Evolutionary conservation across 179 eudicot species (phyloP), one percentile per base, ranked within the genome.

Genomic region (Drosera spatulata): DNA sequence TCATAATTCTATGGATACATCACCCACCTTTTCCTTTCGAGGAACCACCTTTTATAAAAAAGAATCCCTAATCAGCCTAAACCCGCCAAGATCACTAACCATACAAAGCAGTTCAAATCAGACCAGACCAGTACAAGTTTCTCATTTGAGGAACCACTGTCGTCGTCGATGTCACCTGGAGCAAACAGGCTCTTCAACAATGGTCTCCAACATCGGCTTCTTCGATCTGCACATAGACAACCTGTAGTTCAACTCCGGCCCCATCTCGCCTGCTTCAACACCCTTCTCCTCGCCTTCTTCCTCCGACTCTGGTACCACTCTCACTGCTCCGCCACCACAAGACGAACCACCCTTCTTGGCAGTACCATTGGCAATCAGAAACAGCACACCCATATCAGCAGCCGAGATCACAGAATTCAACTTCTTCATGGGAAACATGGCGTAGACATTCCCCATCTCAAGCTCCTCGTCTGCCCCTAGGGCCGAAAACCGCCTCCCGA

Each of bases 161-260:
- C n/a, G 1, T 14, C 61, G 10, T 10, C 53, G 13, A 2, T 2
- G 11, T 50, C n/a, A 50, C 13, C 53, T 50, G 10, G 53, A 50
- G 53, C 53, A 61, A 61, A 71, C 61, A 10, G 93, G 83, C 57
- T 91, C 97, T 77, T 91, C 97, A 6, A 61, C 81, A 40, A 91
- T 87, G 1, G 97, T 91, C 66, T 91, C 97, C 64, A 91, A 73
- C 72, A 75, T 62, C 2, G 97, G 97, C 75, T 83, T 87, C 93
- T 77, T 91, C 2, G 95, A 87, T 69, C 97, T 73, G 65, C 80
- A 77, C 70, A 75, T 42, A 6, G 91, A 80, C 72, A 73, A 15
- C 67, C 90, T 66, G 39, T 77, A 80, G 75, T 46, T 59, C 40
- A 81, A 72, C 75, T 82, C 97, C 64, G 79, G 62, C 60, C 58